Conservation (phyloP, 768 basidiomycete species). For the Harrya chromipes region DNA sequence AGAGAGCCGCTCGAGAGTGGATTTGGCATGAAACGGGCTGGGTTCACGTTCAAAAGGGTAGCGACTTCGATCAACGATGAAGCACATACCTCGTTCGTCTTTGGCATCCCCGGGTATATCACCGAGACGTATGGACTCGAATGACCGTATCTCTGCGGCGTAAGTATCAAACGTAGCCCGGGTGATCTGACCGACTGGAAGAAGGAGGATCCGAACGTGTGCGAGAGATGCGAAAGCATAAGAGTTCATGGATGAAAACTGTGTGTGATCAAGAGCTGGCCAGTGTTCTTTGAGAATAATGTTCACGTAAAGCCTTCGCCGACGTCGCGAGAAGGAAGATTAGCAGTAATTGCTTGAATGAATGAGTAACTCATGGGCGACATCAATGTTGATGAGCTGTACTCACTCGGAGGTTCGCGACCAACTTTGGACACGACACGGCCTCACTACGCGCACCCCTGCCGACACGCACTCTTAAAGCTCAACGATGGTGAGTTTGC, state of each 20-base stretch:
- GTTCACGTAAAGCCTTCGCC: slow-evolving; percentile 2
- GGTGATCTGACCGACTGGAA: slow-evolving; percentile 80
- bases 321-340: not conserved
- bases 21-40: slow-evolving; percentile 82
- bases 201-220: slow-evolving; percentile 77
- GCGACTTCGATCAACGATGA: not conserved
- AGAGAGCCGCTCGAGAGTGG: slow-evolving; percentile 73
- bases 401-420: not conserved
- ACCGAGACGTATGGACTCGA: slow-evolving; percentile 70
- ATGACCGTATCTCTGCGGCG: slow-evolving; percentile 67
- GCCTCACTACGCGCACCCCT: slow-evolving; percentile 4
- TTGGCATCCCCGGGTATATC: slow-evolving; percentile 81
- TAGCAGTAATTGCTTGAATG: not conserved
- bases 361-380: too few species aligned
- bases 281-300: not conserved
- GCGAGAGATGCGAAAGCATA: slow-evolving; percentile 80
- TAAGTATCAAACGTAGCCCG: slow-evolving; percentile 69
- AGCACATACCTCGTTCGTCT: slow-evolving; percentile 65
- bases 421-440: slow-evolving; percentile 17
- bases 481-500: slow-evolving; percentile 25
- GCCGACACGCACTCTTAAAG: not conserved
- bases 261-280: not conserved
- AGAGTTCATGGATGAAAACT: slow-evolving; percentile 51
- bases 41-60: slow-evolving; percentile 6
- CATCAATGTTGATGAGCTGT: too few species aligned